A percentile compares a stretch with the other conserved stretches of the same genome.
phyloP scores from a whole-genome alignment of 139 green algal genomes.

The Coelastrella sp. region DNA sequence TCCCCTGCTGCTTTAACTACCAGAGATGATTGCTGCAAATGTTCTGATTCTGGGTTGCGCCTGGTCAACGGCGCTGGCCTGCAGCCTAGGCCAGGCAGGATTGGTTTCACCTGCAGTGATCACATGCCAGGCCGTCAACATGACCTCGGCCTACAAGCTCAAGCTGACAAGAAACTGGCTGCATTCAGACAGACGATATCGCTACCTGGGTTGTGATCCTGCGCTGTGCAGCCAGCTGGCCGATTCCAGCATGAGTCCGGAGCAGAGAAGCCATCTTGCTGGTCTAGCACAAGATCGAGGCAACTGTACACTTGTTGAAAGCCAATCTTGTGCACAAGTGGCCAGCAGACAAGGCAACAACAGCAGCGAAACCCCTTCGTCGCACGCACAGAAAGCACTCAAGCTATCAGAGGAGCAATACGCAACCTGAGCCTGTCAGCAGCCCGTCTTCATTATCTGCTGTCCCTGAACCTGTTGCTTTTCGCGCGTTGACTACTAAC shows the following conservation, averaged over 20 bases:
- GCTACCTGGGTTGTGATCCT: background rate
- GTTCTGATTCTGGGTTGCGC: background rate
- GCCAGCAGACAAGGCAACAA: background rate
- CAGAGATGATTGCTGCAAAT: background rate
- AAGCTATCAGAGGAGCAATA: background rate
- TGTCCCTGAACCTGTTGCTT: background rate
- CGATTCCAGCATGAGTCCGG: background rate
- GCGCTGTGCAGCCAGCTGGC: background rate
- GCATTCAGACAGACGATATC: background rate
- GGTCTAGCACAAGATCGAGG: background rate
- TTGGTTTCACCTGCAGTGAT: background rate
- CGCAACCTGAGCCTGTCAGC: background rate
- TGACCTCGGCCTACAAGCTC: background rate
- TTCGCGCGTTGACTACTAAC: background rate
- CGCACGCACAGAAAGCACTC: background rate
- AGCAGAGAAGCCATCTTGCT: background rate
- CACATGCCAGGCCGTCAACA: background rate
- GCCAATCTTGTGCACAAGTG: background rate
- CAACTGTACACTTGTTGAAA: background rate
- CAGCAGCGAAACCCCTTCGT: background rate
- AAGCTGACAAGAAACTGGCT: background rate
- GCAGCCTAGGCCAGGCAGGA: constrained; percentile 8
- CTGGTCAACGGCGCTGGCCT: background rate
- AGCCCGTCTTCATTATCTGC: background rate
- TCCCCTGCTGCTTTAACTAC: constrained; percentile 11